Evolutionary conservation across 176 grass and related monocot genomes (phyloP).

Genomic region (Juncus inflexus): DNA sequence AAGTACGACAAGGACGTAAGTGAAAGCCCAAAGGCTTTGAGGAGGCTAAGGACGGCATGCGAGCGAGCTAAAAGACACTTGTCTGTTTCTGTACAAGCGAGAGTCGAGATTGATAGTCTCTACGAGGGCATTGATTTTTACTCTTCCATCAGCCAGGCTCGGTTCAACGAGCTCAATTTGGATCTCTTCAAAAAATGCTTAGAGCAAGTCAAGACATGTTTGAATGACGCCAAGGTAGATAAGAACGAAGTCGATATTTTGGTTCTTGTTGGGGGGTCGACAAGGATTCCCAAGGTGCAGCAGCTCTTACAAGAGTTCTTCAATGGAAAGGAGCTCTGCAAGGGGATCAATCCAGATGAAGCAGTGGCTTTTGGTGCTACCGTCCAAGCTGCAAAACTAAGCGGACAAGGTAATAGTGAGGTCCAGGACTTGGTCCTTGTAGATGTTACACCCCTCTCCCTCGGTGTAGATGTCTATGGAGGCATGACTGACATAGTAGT

Average conservation of each 20-base stretch:
- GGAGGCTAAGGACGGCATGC: conserved; percentile 17
- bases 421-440: neutral
- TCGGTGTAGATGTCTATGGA: neutral
- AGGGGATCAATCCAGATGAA: conserved; percentile 10
- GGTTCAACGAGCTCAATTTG: conserved; percentile 13
- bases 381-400: neutral
- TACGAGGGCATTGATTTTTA: conserved; percentile 15
- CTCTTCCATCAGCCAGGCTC: conserved; percentile 7
- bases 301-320: conserved; percentile 6
- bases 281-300: conserved; percentile 16
- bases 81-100: neutral
- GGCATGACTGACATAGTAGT: neutral
- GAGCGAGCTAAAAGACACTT: conserved; percentile 10
- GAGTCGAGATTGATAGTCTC: conserved; percentile 1
- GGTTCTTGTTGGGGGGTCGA: conserved; percentile 12
- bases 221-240: conserved; percentile 15
- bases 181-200: conserved; percentile 7
- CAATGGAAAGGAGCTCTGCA: conserved; percentile 1
- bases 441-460: conserved; percentile 2
- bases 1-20: neutral
- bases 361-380: conserved; percentile 9
- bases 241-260: conserved; percentile 14
- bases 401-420: neutral
- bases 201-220: neutral
- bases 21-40: neutral